Evolutionary conservation across 345 rosid species (phyloP).

Genomic region (Raphanus raphanistrum): DNA sequence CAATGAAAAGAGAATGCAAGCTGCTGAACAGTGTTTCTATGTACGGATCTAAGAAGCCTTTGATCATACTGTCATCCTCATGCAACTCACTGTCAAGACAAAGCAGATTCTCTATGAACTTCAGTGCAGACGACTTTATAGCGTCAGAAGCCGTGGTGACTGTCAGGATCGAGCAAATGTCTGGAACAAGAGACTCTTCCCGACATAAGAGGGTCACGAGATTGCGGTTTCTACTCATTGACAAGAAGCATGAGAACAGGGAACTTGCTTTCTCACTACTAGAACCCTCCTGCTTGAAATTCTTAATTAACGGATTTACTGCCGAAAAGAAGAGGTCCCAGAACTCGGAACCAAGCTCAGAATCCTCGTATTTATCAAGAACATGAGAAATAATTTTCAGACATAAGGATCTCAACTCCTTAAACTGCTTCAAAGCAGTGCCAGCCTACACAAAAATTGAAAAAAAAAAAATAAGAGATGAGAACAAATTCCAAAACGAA

Average conservation of each 20-base stretch:
- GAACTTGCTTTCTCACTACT: constrained; percentile 95
- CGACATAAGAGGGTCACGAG: constrained; percentile 61
- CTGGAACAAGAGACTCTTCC: constrained; percentile 66
- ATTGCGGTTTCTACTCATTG: constrained; percentile 79
- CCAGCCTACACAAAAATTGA: constrained; percentile 49
- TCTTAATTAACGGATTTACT: constrained; percentile 63
- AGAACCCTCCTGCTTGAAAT: constrained; percentile 87
- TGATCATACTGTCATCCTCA: constrained; percentile 47
- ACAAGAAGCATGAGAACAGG: constrained; percentile 79
- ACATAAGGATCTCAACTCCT: constrained; percentile 81
- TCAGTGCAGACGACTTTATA: constrained; percentile 60
- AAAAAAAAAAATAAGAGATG: background rate
- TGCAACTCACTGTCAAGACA: constrained; percentile 60
- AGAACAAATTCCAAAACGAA: background rate
- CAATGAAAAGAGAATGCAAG: constrained; percentile 64
- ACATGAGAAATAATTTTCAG: constrained; percentile 67
- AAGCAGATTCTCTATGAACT: constrained; percentile 78
- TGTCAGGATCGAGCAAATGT: constrained; percentile 74
- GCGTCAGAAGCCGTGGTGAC: constrained; percentile 81
- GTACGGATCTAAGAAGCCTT: constrained; percentile 54
- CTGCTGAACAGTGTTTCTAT: constrained; percentile 59
- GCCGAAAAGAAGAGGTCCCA: constrained; percentile 88
- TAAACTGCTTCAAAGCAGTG: constrained; percentile 54
- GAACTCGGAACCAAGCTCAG: constrained; percentile 67
- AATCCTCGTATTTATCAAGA: constrained; percentile 76